Evolutionary conservation across 306 rosid species (phyloP), one percentile per base, ranked within the genome.

Genomic region (Macrotyloma uniflorum): DNA sequence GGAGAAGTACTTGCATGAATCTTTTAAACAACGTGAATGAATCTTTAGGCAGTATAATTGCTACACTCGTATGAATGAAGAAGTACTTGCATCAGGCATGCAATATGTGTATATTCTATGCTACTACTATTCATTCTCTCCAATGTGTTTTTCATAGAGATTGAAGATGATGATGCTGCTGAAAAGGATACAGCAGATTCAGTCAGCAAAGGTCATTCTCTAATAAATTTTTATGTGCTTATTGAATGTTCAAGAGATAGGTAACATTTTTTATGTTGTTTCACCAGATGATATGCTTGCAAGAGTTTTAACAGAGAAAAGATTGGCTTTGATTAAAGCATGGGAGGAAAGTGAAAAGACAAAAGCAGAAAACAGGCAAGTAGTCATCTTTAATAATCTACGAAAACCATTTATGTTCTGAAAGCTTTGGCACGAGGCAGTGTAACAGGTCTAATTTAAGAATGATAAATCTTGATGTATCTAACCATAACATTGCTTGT

Each of bases 341-440:
- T 94, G 98, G 98, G 98, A 91, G 79, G 97, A 94, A 78, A 91
- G 91, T 80, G 97, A 94, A 46, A 94, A 94, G 85, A 88, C 96
- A 42, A 91, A 84, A 74, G 89, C 88, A 24, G 97, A 90, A 66
- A 94, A 90, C 84, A 94, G 87, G 98, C 85, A 86, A 80, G 86
- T n/a, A 15, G 23, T 23, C 38, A 19, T 77, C 5, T 67, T 51
- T 33, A 26, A 65, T 55, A 13, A 0, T 61, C 24, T 42, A 22
- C 14, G 4, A 51, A 28, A 13, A 4, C 9, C 11, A 33, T 58
- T 70, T 75, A 46, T 57, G 28, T 57, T 55, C 8, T 22, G 1
- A 72, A 16, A 38, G 36, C 1, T 71, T 70, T 33, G 0, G 18
- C 4, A 5, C 11, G 30, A 2, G 1, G 4, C 12, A 30, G 11